Conservation (phyloP, 148 eudicot species). For the Silene conica region DNA sequence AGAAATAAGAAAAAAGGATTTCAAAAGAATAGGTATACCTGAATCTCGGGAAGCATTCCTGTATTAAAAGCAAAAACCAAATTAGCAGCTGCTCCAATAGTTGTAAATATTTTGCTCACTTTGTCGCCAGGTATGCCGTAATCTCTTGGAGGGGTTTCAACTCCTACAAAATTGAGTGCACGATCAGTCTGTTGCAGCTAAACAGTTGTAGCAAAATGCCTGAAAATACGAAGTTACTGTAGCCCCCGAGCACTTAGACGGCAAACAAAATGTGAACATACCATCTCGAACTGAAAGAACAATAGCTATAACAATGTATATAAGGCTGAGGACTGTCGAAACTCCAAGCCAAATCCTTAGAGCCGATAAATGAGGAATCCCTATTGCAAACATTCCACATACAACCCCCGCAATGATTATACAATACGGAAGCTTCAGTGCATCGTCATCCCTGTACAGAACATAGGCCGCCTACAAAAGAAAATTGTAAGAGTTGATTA, state of each 20-base stretch:
- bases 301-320: slow-evolving; percentile 66
- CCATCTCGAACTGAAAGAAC: slow-evolving; percentile 70
- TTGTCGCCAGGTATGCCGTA: slow-evolving; percentile 52
- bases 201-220: neutral
- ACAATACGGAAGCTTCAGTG: slow-evolving; percentile 80
- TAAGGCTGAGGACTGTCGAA: slow-evolving; percentile 70
- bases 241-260: too few relatives aligned
- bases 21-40: slow-evolving; percentile 35
- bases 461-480: slow-evolving; percentile 69
- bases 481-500: slow-evolving; percentile 1
- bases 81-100: slow-evolving; percentile 84
- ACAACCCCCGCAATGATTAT: slow-evolving; percentile 67
- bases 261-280: slow-evolving; percentile 24
- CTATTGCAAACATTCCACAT: slow-evolving; percentile 77
- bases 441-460: slow-evolving; percentile 46
- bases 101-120: slow-evolving; percentile 50
- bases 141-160: slow-evolving; percentile 65
- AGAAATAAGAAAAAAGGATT: too few relatives aligned
- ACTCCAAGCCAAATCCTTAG: slow-evolving; percentile 82
- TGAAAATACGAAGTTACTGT: neutral
- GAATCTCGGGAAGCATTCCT: slow-evolving; percentile 99
- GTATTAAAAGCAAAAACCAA: slow-evolving; percentile 88
- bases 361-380: slow-evolving; percentile 83
- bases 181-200: neutral
- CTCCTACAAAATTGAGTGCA: slow-evolving; percentile 36